Evolutionary conservation across 2,329 filamentous ascomycete species (phyloP), one percentile per base, ranked within the genome.

Genomic region (Sporothrix curviconia): DNA sequence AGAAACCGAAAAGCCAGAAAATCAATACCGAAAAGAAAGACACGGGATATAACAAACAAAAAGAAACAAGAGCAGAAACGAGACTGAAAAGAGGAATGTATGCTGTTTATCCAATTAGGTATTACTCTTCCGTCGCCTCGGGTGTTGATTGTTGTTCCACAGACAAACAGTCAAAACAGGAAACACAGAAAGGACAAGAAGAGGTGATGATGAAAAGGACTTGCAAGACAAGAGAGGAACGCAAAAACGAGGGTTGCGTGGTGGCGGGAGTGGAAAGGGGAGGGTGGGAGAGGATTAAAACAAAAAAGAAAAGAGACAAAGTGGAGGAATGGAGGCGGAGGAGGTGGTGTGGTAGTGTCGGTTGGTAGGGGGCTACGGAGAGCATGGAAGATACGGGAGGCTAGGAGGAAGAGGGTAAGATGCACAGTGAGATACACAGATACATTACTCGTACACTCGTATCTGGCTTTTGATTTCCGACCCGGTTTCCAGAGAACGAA

Each of bases 301-400:
- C 22, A 25, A 56, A 47, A 40, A 17, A 49, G 42, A 43, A 44
- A 46, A 50, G 42, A 44, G 39, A 55, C 15, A 30, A 37, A 22
- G 28, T 14, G 51, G 39, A 44, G 39, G 39, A 43, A 54, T 42
- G 34, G 49, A 28, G 49, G 34, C 25, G 49, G 47, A 42, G 37
- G 47, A 53, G 36, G 37, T 42, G 25, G 36, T 19, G 14, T 52
- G 36, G 47, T 50, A 37, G 32, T n/a, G n/a, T n/a, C n/a, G 47
- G 32, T 19, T 50, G 47, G 47, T 37, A 34, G 36, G 32, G 32
- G 47, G n/a, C n/a, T n/a, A n/a, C n/a, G n/a, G n/a, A n/a, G n/a
- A n/a, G n/a, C n/a, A n/a, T n/a, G n/a, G n/a, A n/a, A n/a, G n/a
- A n/a, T n/a, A n/a, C n/a, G n/a, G n/a, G n/a, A n/a, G n/a, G n/a